Evolutionary conservation across 371 early-diverging fungal species (phyloP).

Genomic region (Rhizopus microsporus): DNA sequence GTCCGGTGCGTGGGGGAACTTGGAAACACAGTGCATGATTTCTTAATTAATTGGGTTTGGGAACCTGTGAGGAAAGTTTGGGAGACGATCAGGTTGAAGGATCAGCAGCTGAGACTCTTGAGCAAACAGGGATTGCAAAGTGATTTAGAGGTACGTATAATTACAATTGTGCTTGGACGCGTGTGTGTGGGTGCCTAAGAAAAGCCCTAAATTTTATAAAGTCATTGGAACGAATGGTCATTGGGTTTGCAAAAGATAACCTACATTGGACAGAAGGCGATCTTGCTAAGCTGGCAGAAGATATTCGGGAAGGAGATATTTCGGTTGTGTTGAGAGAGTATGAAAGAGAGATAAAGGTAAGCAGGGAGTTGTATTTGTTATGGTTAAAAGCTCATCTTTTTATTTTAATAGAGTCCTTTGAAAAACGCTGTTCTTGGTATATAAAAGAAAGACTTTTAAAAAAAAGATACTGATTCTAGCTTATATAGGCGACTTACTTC

Average conservation of each 20-base stretch:
- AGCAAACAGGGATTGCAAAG: conserved; percentile 77
- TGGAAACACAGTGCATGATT: conserved; percentile 56
- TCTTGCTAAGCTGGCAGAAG: conserved; percentile 34
- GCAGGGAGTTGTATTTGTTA: neutral
- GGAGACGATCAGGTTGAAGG: conserved; percentile 83
- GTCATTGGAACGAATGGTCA: conserved; percentile 89
- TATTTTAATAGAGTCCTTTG: conserved; percentile 53
- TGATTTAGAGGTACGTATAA: conserved; percentile 69
- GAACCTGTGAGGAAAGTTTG: conserved; percentile 76
- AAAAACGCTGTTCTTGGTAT: conserved; percentile 53
- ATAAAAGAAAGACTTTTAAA: neutral
- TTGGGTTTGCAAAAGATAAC: conserved; percentile 75
- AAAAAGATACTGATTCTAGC: neutral
- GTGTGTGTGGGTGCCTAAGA: neutral
- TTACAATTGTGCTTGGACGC: neutral
- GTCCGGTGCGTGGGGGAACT: conserved; percentile 44
- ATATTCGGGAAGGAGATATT: conserved; percentile 78
- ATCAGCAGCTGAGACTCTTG: conserved; percentile 70
- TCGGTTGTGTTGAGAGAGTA: conserved; percentile 78
- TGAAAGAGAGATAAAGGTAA: conserved; percentile 74
- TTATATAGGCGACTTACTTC: conserved; percentile 71
- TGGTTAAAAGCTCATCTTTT: neutral
- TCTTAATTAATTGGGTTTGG: conserved; percentile 78
- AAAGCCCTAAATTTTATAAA: conserved; percentile 18
- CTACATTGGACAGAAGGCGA: conserved; percentile 45